Percentiles rank a stretch among this genome's conserved stretches.
Conservation (phyloP, 1,284 basidiomycete species). For the Cryptococcus hybrid region DNA sequence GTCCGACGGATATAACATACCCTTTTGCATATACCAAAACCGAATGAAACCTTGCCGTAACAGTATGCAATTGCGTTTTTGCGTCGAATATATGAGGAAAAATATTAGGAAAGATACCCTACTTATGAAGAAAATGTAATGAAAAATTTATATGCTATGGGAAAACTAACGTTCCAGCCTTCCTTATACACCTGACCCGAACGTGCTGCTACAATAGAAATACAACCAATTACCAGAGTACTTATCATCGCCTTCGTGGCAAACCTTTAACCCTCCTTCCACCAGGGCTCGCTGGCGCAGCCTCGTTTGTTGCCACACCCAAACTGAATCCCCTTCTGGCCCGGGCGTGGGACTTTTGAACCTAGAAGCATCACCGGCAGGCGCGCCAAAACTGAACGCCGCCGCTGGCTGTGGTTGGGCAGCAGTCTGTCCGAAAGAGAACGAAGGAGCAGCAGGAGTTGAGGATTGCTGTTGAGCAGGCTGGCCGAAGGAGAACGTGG, state of each 20-base stretch:
- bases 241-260: constrained; percentile 9
- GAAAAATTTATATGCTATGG: no score
- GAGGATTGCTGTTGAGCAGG: constrained; percentile 3
- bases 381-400: constrained; percentile 1
- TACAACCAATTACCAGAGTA: neutral
- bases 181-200: neutral
- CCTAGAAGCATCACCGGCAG: constrained; percentile 3
- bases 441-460: constrained; percentile 5
- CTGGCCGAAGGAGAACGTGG: constrained; percentile 2
- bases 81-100: no score
- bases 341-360: constrained; percentile 17
- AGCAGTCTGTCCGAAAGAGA: constrained; percentile 7
- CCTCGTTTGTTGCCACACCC: constrained; percentile 4
- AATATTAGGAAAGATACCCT: no score
- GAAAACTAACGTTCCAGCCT: neutral
- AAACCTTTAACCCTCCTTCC: constrained; percentile 16
- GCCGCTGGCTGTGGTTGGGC: neutral
- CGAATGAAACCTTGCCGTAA: no score
- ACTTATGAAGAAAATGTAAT: no score
- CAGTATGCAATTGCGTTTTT: no score
- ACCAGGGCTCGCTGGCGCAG: constrained; percentile 14
- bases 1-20: no score
- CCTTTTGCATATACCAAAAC: no score
- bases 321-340: constrained; percentile 17
- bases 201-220: no score